These are phyloP conservation scores for Colletotrichum tanaceti DNA, from an alignment of 2,329 filamentous ascomycete species.

Conservation along the genomic window DNA sequence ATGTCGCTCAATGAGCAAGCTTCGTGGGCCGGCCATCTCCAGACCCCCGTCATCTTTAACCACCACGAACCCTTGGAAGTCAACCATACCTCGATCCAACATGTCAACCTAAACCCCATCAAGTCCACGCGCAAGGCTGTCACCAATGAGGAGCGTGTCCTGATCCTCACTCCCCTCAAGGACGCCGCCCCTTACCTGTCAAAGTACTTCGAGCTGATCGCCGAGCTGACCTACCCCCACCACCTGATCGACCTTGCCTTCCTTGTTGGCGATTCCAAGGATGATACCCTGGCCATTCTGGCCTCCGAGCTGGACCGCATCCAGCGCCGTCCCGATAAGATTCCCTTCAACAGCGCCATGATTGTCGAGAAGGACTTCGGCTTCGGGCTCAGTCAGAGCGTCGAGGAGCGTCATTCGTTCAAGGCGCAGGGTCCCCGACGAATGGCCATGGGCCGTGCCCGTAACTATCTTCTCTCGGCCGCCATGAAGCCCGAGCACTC, in stretches of 20 bases:
- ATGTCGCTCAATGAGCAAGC: conserved; percentile 93
- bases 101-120: conserved; percentile 87
- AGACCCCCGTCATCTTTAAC: conserved; percentile 96
- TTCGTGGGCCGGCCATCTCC: conserved; percentile 87
- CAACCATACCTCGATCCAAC: conserved; percentile 82
- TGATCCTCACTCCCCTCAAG: conserved; percentile 92
- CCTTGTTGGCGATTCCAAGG: conserved; percentile 89
- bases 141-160: conserved; percentile 84
- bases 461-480: conserved; percentile 89
- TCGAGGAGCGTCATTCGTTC: conserved; percentile 86
- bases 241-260: conserved; percentile 95
- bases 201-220: conserved; percentile 93
- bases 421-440: conserved; percentile 88
- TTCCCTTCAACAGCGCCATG: conserved; percentile 85
- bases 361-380: conserved; percentile 95
- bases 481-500: conserved; percentile 93
- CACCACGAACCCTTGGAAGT: conserved; percentile 89
- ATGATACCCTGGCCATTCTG: conserved; percentile 91
- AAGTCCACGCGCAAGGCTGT: conserved; percentile 82
- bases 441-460: conserved; percentile 88
- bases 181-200: conserved; percentile 85
- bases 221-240: conserved; percentile 92
- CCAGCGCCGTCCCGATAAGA: conserved; percentile 81
- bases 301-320: conserved; percentile 87
- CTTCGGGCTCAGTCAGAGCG: conserved; percentile 77